phyloP scores from a whole-genome alignment of 305 asterid genomes.

The Fraxinus velutina region DNA sequence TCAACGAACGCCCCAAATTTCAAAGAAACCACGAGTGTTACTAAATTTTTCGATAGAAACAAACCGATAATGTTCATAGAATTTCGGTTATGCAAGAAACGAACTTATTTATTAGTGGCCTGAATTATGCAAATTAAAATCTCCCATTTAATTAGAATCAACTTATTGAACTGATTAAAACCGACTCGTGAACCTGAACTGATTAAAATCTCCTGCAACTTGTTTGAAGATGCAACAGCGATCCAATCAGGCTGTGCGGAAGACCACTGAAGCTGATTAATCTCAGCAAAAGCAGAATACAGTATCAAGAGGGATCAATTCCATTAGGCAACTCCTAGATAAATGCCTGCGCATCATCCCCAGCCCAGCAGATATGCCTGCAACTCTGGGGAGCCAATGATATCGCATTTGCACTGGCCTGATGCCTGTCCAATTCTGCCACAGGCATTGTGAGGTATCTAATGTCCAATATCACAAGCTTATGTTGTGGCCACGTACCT shows the following conservation, averaged over 20 bases:
- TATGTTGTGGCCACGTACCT: not conserved
- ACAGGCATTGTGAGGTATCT: not conserved
- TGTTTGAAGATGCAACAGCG: not conserved
- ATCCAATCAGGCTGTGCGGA: not conserved
- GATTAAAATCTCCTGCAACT: not conserved
- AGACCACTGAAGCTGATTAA: not conserved
- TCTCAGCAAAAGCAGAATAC: not conserved
- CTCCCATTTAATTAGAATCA: not conserved
- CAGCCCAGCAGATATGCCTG: not conserved
- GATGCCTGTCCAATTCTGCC: not conserved
- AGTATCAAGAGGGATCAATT: not conserved
- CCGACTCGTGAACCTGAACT: not conserved
- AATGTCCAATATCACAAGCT: not conserved
- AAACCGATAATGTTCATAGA: not conserved
- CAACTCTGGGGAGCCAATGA: not conserved
- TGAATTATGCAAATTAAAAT: not conserved
- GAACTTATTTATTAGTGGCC: slow-evolving; percentile 2
- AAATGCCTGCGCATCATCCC: not conserved
- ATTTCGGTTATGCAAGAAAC: not conserved
- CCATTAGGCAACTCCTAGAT: not conserved
- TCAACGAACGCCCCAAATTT: not conserved
- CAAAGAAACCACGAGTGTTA: not conserved
- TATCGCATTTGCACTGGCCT: not conserved
- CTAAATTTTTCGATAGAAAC: not conserved
- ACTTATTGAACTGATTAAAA: not conserved